Base-by-base conservation (phyloP, 106 monocot genomes). In the Dioscorea zingiberensis region DNA sequence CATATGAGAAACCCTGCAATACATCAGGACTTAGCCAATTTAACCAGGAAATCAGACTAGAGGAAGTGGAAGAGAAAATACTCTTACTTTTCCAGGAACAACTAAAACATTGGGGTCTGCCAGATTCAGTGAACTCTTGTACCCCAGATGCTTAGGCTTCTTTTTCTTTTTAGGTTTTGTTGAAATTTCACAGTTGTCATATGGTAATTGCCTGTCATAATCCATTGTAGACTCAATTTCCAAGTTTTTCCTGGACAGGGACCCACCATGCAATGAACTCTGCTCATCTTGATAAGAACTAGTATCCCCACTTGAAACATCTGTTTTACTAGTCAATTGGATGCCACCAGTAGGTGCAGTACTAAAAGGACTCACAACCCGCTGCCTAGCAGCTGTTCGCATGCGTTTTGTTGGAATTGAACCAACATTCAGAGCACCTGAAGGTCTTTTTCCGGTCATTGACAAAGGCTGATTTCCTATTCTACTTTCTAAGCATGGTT, bases 251-350 rank as follows among this genome's bases (percentile, higher is more conserved):
- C 66, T 76, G 48, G 67, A 26, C 58, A 80, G 77, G 46, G 81
- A 87, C 70, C 72, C 82, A 66, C 79, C 68, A 46, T 87, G 84
- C 63, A 89, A 48, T 24, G 93, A 93, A 70, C 80, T 76, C 62
- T 82, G 81, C 48, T 98, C 98, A 72, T 93, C 84, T 68, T 89
- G 89, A 26, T 80, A 82, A 22, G 93, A 93, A 79, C 59, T 84
- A 47, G 93, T 98, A 54, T 99, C 98, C 49, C 86, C 89, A 77
- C 93, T 99, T 54, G 98, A 99, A 71, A 73, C 89, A 72, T 99
- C 98, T 48, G 84, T 93, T 84, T 87, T 95, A 77, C 74, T 93
- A n/a, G 63, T 82, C 47, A 81, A 22, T 67, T 73, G 84, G 7
- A 81, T 7, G 18, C 67, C 19, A 12, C 80, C 80, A 65, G 71